phyloP scores from a whole-genome alignment of 2,329 filamentous ascomycete genomes.

The Hypocrella siamensis region DNA sequence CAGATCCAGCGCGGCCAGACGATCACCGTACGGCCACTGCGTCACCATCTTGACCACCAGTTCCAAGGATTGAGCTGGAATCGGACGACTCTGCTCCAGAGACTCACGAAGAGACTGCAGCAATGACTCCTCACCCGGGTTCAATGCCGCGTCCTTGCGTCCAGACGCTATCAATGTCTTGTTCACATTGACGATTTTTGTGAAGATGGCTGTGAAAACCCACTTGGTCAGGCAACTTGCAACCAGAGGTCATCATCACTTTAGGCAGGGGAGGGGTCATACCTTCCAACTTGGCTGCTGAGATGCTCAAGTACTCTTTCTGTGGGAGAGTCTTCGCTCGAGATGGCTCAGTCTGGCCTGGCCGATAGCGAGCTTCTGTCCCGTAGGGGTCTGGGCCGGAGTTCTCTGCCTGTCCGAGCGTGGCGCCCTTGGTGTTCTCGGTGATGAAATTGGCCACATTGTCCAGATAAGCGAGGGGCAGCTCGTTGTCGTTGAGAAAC shows the following conservation, averaged over 20 bases:
- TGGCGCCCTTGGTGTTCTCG: constrained; percentile 75
- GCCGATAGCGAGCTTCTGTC: constrained; percentile 62
- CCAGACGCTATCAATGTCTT: constrained; percentile 54
- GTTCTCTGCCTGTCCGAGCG: constrained; percentile 47
- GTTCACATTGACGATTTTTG: constrained; percentile 65
- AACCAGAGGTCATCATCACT: not conserved
- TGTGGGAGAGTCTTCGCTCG: constrained; percentile 57
- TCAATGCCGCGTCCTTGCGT: constrained; percentile 58
- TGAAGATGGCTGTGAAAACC: constrained; percentile 47
- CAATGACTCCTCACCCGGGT: constrained; percentile 50
- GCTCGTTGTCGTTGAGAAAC: constrained; percentile 78
- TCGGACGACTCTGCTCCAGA: constrained; percentile 41
- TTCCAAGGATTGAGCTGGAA: constrained; percentile 36
- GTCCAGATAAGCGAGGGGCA: constrained; percentile 77
- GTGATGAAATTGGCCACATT: constrained; percentile 88
- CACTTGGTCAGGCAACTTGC: no score
- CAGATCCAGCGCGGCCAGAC: constrained; percentile 73
- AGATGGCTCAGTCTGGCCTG: constrained; percentile 32
- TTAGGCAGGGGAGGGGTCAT: constrained; percentile 1
- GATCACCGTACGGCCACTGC: constrained; percentile 64
- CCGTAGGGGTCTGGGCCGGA: constrained; percentile 58
- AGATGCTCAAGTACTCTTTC: constrained; percentile 62
- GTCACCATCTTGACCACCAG: constrained; percentile 59
- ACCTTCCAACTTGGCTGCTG: constrained; percentile 53
- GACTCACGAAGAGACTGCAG: constrained; percentile 46